phyloP scores from a whole-genome alignment of 306 rosid species.

The Canavalia gladiata region DNA sequence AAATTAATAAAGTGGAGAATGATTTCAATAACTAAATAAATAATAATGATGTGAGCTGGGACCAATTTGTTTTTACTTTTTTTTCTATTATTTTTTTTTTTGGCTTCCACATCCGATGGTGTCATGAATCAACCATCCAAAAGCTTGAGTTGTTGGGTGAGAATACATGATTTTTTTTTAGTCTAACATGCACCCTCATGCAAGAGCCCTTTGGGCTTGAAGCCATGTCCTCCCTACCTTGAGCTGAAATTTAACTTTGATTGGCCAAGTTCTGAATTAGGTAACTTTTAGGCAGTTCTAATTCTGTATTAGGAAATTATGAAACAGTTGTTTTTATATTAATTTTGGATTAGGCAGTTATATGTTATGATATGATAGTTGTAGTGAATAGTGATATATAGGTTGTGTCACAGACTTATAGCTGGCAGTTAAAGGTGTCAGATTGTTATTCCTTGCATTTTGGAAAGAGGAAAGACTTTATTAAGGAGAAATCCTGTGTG shows the following conservation, averaged over 20 bases:
- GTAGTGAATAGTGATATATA: too few relatives aligned
- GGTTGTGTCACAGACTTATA: too few relatives aligned
- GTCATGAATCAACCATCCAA: neutral
- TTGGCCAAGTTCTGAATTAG: too few relatives aligned
- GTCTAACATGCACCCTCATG: neutral
- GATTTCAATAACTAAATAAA: constrained; percentile 7
- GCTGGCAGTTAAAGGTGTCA: too few relatives aligned
- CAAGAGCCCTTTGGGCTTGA: neutral
- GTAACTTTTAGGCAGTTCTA: too few relatives aligned
- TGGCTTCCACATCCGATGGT: constrained; percentile 12
- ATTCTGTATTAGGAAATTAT: too few relatives aligned
- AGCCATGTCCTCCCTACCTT: neutral
- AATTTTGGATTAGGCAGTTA: too few relatives aligned
- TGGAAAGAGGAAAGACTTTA: too few relatives aligned
- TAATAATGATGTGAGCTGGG: constrained; percentile 20
- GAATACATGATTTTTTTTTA: neutral
- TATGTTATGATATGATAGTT: too few relatives aligned
- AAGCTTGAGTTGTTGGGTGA: neutral
- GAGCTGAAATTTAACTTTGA: neutral
- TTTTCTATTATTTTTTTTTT: neutral
- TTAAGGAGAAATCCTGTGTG: too few relatives aligned
- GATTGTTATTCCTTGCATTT: too few relatives aligned
- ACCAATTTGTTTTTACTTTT: neutral
- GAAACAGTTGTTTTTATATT: too few relatives aligned
- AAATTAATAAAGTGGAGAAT: constrained; percentile 22